Evolutionary conservation across 176 grass and related monocot genomes (phyloP).

Genomic region (Pharus latifolius): DNA sequence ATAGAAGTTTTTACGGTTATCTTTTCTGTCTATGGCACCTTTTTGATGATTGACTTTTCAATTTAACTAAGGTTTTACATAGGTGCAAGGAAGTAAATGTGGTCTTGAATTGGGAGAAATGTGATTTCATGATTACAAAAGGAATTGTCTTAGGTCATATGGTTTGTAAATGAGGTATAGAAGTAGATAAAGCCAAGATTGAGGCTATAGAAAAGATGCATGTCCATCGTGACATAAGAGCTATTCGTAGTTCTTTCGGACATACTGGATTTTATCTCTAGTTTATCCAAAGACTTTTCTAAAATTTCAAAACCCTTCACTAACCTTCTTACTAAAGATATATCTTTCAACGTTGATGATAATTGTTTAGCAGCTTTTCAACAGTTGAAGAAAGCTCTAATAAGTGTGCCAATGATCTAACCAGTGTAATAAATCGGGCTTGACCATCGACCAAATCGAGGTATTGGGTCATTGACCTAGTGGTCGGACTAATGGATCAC

Average conservation of each 20-base stretch:
- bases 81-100: neutral
- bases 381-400: too few species aligned
- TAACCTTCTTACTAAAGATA: neutral
- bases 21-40: too few species aligned
- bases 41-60: neutral
- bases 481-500: too few species aligned
- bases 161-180: neutral
- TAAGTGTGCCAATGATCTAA: too few species aligned
- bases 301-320: neutral
- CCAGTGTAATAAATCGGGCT: too few species aligned
- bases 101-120: neutral
- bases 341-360: neutral
- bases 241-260: neutral
- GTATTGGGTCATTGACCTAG: too few species aligned
- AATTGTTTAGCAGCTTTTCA: neutral
- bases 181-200: neutral
- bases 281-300: neutral
- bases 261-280: neutral
- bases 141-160: neutral
- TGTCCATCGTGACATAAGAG: neutral
- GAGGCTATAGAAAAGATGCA: neutral
- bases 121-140: neutral
- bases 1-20: too few species aligned
- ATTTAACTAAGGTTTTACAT: neutral
- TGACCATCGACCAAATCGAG: too few species aligned